Conservation (phyloP, 2,329 filamentous ascomycete species). For the Pyrenophora graminea region DNA sequence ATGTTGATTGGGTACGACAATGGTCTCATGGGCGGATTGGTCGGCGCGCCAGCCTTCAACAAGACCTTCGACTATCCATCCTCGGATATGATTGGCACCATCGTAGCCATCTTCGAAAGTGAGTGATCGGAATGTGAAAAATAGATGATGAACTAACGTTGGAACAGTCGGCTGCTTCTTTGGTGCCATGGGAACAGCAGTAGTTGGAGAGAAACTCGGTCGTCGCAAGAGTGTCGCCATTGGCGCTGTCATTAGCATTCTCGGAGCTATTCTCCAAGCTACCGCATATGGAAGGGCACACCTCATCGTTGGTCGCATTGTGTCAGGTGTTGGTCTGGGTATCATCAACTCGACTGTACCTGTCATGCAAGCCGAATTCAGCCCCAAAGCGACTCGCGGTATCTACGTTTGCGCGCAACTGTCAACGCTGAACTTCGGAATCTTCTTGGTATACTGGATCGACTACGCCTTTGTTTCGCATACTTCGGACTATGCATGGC, state of each 20-base stretch:
- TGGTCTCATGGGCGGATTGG: conserved; percentile 69
- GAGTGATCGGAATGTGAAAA: neutral
- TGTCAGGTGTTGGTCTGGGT: conserved; percentile 38
- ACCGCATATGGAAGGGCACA: conserved; percentile 17
- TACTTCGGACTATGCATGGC: conserved; percentile 22
- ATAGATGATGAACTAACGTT: neutral
- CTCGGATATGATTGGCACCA: conserved; percentile 23
- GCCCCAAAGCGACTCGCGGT: conserved; percentile 23
- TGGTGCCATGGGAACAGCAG: conserved; percentile 42
- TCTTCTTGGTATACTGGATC: conserved; percentile 24
- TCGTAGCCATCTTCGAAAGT: conserved; percentile 29
- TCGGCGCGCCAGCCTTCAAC: conserved; percentile 68
- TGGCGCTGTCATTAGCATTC: conserved; percentile 18
- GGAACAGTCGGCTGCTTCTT: conserved; percentile 47
- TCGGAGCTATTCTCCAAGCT: conserved; percentile 22
- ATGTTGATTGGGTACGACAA: conserved; percentile 58
- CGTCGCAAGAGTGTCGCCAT: conserved; percentile 38
- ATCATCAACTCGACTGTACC: conserved; percentile 24
- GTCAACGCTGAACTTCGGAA: conserved; percentile 22
- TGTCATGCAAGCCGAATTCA: conserved; percentile 23
- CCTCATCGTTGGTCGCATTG: conserved; percentile 23
- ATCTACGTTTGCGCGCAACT: conserved; percentile 25
- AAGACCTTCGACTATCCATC: conserved; percentile 20
- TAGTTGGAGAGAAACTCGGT: conserved; percentile 60
- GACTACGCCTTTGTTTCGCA: conserved; percentile 20